Evolutionary conservation across 2,329 filamentous ascomycete species (phyloP), one percentile per base, ranked within the genome.

Genomic region (Aspergillus tamarii): DNA sequence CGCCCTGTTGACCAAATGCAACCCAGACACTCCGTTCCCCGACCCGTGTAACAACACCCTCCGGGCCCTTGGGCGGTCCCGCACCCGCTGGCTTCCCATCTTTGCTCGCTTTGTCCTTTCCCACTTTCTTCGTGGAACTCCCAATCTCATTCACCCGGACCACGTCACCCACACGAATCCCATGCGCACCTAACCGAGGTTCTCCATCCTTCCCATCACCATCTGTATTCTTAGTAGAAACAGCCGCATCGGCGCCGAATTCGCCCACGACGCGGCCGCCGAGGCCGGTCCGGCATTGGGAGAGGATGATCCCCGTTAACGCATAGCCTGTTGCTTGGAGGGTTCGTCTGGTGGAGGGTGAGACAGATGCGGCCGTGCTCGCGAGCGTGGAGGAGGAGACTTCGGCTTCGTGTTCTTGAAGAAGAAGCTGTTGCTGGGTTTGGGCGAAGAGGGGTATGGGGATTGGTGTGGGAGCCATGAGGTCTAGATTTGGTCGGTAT

Each of bases 251-350:
- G 1, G 80, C 77, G 1, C 81, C 82, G 7, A 99, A 87, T 76
- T 97, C 94, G 4, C 97, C 82, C 1, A 99, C 90, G 0, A 92
- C 93, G 67, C 93, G 91, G n/a, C 95, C 95, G 19, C 94, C 95
- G 43, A 97, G 84, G 0, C 95, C 95, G 0, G 95, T 99, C 34
- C 94, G 89, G 74, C 91, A 91, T 21, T 91, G 89, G 12, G 85
- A 83, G 39, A 96, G 82, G 36, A 87, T 81, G 10, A 98, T 87
- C 0, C 78, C 78, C 1, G 76, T 80, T 3, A 81, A 59, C 0
- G 78, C 78, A 64, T 80, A 74, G 12, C 78, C 78, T 0, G 77
- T 76, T 19, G 78, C 77, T 71, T 81, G 78, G 19, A 83, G 69
- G 5, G 78, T 79, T 46, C 80, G 77, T 5, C 81, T 73, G 4